Base-by-base conservation (phyloP, 805 yeast genomes). In the Metahyphopichia silvanorum region DNA sequence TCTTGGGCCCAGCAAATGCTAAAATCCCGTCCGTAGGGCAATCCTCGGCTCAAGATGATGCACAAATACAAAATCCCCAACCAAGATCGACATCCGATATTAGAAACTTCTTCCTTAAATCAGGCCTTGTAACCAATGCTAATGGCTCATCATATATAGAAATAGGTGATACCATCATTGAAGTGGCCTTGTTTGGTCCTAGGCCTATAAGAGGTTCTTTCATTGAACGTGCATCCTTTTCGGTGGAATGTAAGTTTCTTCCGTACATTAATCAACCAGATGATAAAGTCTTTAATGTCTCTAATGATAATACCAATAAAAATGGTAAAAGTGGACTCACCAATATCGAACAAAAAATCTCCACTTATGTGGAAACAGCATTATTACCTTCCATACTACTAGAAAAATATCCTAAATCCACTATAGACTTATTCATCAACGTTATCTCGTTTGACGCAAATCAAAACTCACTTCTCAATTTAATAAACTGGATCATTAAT, bases 121-220 rank as follows among this genome's bases (percentile, higher is more conserved):
- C 82, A 6, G 86, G 86, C 5, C 60, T 80, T 21, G 70, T 84
- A 21, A 70, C 76, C 21, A 83, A 83, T 47, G 79, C 88, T 33
- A 79, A 79, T 47, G 97, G 98, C 3, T 86, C 95, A 14, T 74
- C 94, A 2, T 85, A 82, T 44, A 51, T 86, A 14, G 97, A 89
- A 55, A 62, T 69, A 0, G 84, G 76, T 20, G 69, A 75, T 16
- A 74, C 75, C 16, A 73, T 79, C 28, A 57, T 87, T 5, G 76
- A 80, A 34, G 82, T 82, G 1, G 71, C 87, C 4, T 79, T 91
- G 0, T 85, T 79, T 57, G 98, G 98, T 0, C 98, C 98, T 4
- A 71, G 88, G 43, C 96, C 98, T 6, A 79, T 76, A 39, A 68
- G 85, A 39, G 86, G 87, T 2, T 74, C 86, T 4, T 86, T 82